Percentiles rank a stretch among this genome's conserved stretches.
Conservation (phyloP, 176 grass and related monocot genomes). For the Triticum monococcum region DNA sequence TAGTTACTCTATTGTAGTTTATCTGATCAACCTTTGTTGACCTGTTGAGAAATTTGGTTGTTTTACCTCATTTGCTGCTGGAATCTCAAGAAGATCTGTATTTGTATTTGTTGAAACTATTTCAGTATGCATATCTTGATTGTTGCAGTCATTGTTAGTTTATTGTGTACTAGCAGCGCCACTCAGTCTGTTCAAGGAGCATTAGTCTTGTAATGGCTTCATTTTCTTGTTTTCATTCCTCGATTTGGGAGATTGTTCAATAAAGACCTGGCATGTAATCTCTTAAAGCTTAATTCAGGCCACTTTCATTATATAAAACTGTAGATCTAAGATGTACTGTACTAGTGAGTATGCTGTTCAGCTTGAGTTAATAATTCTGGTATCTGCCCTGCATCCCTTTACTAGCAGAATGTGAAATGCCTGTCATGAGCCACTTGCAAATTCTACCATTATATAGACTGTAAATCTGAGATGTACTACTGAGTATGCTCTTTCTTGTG, state of each 20-base stretch:
- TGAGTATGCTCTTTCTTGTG: background rate
- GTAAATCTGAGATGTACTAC: no score
- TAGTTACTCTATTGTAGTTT: background rate
- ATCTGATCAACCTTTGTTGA: background rate
- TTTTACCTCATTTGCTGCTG: background rate
- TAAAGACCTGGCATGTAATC: background rate
- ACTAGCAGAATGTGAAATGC: background rate
- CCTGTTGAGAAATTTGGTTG: background rate
- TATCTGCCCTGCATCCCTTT: background rate
- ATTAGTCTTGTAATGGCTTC: background rate
- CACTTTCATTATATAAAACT: slow-evolving; percentile 10
- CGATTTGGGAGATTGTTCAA: background rate
- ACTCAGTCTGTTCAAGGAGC: background rate
- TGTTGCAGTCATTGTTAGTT: background rate
- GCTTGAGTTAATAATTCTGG: background rate
- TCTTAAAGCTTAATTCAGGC: background rate
- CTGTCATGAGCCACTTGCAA: background rate
- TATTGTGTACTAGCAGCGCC: background rate
- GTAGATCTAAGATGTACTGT: background rate
- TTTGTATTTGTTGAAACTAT: background rate
- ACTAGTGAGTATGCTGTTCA: background rate
- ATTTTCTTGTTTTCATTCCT: background rate
- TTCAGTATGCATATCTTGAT: background rate
- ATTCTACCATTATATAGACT: background rate
- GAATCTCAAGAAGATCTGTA: background rate